Conservation (phyloP, 345 rosid species). For the Rhizophora apiculata region DNA sequence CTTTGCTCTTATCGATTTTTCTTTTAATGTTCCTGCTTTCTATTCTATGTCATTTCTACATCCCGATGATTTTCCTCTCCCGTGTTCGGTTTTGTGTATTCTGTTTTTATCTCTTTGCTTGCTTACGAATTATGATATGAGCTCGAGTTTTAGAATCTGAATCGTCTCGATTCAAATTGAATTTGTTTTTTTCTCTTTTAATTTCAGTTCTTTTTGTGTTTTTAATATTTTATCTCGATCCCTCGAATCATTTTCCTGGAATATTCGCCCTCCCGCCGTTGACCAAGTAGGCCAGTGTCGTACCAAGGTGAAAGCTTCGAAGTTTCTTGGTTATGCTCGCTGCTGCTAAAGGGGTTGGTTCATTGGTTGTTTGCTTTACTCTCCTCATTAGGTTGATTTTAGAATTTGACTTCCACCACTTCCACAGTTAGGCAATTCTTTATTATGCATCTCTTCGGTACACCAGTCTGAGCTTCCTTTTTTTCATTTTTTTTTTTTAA, state of each 20-base stretch:
- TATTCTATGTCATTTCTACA: neutral
- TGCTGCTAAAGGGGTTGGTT: neutral
- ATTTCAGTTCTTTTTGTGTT: neutral
- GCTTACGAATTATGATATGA: no score
- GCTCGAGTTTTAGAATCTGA: no score
- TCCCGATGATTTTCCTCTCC: no score
- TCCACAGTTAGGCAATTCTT: neutral
- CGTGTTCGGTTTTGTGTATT: no score
- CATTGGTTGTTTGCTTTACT: neutral
- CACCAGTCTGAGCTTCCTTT: no score
- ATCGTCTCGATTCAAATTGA: neutral
- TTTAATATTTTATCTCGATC: neutral
- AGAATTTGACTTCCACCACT: neutral
- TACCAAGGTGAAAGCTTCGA: neutral
- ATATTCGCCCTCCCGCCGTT: constrained; percentile 15
- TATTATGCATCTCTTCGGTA: neutral
- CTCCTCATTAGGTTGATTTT: neutral
- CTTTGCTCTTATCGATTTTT: neutral
- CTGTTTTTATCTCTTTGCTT: no score
- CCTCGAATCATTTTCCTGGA: constrained; percentile 12
- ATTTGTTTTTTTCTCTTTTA: neutral
- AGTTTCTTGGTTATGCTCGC: neutral
- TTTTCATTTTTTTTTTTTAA: no score
- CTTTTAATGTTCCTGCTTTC: neutral
- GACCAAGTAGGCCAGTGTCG: constrained; percentile 21